These are phyloP conservation scores for Acanthochlamys bracteata DNA, from an alignment of 106 monocot genomes.

Conservation along the genomic window DNA sequence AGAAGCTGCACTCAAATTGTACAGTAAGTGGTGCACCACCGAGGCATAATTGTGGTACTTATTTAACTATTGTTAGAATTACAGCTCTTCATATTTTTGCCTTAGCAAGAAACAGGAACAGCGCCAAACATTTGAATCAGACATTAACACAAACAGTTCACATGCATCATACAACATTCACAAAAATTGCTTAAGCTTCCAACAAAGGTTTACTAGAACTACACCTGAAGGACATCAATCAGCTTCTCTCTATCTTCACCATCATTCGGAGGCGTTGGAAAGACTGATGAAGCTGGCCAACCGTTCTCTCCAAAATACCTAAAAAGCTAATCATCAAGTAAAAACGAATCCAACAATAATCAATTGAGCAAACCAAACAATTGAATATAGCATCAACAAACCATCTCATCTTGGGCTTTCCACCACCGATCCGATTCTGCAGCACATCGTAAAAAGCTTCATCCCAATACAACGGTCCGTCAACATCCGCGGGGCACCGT, in stretches of 20 bases:
- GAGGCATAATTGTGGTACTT: too few relatives aligned
- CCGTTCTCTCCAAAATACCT: slow-evolving; percentile 96
- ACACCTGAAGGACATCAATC: slow-evolving; percentile 70
- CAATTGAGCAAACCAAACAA: too few relatives aligned
- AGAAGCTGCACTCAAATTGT: too few relatives aligned
- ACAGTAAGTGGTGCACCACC: too few relatives aligned
- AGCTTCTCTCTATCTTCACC: slow-evolving; percentile 54
- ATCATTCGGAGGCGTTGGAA: slow-evolving; percentile 33
- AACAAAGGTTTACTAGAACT: background rate
- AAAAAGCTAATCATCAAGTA: background rate
- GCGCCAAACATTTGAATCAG: too few relatives aligned
- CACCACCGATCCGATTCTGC: slow-evolving; percentile 92
- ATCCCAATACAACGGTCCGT: slow-evolving; percentile 42
- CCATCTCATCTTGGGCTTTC: slow-evolving; percentile 99
- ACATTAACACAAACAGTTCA: too few relatives aligned
- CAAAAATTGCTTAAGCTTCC: background rate
- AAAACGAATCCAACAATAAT: too few relatives aligned
- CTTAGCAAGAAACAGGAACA: too few relatives aligned
- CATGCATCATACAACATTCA: too few relatives aligned
- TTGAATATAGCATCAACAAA: slow-evolving; percentile 5
- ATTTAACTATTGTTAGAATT: too few relatives aligned
- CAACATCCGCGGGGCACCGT: slow-evolving; percentile 42
- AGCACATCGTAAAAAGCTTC: slow-evolving; percentile 83
- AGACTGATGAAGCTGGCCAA: slow-evolving; percentile 80
- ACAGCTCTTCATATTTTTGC: too few relatives aligned